These are phyloP conservation scores for Monoraphidium neglectum DNA, from an alignment of 139 green algal genomes.

Conservation along the genomic window DNA sequence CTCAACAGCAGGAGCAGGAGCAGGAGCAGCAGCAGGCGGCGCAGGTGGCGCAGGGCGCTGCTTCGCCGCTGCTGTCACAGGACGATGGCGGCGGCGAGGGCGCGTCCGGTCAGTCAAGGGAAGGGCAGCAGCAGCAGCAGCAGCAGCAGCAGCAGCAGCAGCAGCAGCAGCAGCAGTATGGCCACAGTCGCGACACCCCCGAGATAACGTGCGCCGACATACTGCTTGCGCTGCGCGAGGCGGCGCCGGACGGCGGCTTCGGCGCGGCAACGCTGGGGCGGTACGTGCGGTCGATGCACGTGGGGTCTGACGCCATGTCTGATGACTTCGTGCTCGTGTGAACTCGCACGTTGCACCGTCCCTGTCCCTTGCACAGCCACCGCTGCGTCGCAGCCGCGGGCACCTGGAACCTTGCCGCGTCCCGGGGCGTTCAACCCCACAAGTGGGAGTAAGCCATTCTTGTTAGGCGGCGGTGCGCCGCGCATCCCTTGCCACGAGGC, in stretches of 20 bases:
- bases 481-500: too few relatives aligned
- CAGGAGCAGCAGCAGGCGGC: neutral
- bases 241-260: constrained; percentile 6
- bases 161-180: neutral
- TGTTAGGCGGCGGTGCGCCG: too few relatives aligned
- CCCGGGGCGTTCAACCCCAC: too few relatives aligned
- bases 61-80: neutral
- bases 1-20: constrained; percentile 3
- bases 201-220: constrained; percentile 28
- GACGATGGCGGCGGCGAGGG: neutral
- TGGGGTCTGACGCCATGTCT: constrained; percentile 1
- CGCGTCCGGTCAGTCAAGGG: too few relatives aligned
- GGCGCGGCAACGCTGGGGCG: neutral
- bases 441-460: too few relatives aligned
- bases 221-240: constrained; percentile 25
- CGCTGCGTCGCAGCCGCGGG: too few relatives aligned
- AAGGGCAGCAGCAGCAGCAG: neutral
- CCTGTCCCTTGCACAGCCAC: too few relatives aligned
- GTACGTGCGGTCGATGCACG: constrained; percentile 20
- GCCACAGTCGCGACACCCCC: neutral
- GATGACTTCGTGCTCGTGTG: constrained; percentile 1
- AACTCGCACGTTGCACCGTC: too few relatives aligned
- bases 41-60: neutral
- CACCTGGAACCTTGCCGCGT: too few relatives aligned
- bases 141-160: neutral